Base-by-base conservation (phyloP, 2,329 filamentous ascomycete species). In the Hypoxylon sp. region DNA sequence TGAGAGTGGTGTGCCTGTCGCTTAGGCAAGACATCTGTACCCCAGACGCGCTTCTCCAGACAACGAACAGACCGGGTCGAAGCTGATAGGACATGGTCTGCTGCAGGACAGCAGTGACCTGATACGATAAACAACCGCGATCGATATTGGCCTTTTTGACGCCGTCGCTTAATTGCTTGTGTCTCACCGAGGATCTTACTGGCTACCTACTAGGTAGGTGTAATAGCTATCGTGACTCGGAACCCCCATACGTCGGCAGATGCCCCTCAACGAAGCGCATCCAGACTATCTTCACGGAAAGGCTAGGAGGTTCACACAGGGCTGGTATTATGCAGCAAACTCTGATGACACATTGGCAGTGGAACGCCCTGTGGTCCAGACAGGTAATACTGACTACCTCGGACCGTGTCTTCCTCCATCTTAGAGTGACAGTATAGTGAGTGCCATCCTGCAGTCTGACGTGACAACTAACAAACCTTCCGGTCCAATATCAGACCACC, bases 1-100 rank as follows among this genome's bases (percentile, higher is more conserved):
- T 29, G 24, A 37, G 18, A 26, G 7, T 38, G 41, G 48, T 56
- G 35, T 43, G 8, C 18, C 3, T 10, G 43, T 41, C 21, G 23
- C 21, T 56, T 57, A 37, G 21, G 41, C n/a, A 41, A 27, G 45
- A 8, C 17, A 49, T 45, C 43, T 15, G 42, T 31, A 52, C 18
- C 9, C 21, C 10, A 62, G 23, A 10, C 53, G 57, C 60, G 57
- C 53, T 57, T 63, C 38, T 43, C 10, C 21, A 37, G 41, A 33
- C 20, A 38, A 51, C 26, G 38, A 42, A 23, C 21, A 40, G 10
- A 5, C 38, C 24, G 21, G 24, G 26, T 18, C 41, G 26, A 23
- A 21, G 41, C 21, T 47, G 33, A 13, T 18, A 27, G 9, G 27
- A 55, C 38, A 6, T 52, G 11, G 52, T 15, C 18, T 20, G 5